Percentiles rank a stretch among this genome's conserved stretches.
Conservation (phyloP, 1,284 basidiomycete species). For the Cryptococcus sp. region DNA sequence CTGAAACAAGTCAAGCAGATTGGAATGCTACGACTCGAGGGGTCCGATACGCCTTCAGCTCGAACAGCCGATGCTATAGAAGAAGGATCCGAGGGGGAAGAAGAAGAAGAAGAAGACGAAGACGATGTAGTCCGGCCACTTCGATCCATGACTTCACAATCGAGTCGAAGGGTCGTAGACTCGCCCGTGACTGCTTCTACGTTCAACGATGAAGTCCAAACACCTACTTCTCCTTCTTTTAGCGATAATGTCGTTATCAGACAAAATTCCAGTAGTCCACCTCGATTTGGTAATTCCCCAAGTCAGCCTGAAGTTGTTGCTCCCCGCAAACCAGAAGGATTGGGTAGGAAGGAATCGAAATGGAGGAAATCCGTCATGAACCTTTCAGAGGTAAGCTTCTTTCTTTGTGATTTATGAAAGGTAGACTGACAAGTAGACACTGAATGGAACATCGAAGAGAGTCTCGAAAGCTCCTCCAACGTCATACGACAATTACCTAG, state of each 20-base stretch:
- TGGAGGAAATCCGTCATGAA: slow-evolving; percentile 33
- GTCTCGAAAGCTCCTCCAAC: slow-evolving; percentile 27
- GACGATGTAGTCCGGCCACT: background rate
- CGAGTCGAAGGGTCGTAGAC: background rate
- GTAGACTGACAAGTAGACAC: slow-evolving; percentile 8
- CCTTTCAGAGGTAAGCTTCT: slow-evolving; percentile 16
- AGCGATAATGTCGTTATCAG: background rate
- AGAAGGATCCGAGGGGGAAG: slow-evolving; percentile 1
- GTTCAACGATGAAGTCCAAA: background rate
- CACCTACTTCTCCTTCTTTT: too few species aligned
- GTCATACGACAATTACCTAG: slow-evolving; percentile 30
- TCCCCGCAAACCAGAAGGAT: slow-evolving; percentile 3
- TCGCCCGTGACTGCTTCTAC: slow-evolving; percentile 1
- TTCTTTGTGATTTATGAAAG: background rate
- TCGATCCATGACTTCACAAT: background rate
- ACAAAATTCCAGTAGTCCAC: slow-evolving; percentile 17
- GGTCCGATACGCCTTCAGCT: background rate
- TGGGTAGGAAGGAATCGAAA: slow-evolving; percentile 27
- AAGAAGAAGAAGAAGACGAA: slow-evolving; percentile 1
- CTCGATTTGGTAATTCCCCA: slow-evolving; percentile 7
- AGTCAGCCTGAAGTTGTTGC: slow-evolving; percentile 1
- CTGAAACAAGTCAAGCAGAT: background rate
- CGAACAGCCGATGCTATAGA: background rate
- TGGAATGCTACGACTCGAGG: background rate
- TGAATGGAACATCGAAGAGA: slow-evolving; percentile 8